Evolutionary conservation across 495 filamentous ascomycete genomes (phyloP).

Genomic region (Xanthoparmelia taractica): DNA sequence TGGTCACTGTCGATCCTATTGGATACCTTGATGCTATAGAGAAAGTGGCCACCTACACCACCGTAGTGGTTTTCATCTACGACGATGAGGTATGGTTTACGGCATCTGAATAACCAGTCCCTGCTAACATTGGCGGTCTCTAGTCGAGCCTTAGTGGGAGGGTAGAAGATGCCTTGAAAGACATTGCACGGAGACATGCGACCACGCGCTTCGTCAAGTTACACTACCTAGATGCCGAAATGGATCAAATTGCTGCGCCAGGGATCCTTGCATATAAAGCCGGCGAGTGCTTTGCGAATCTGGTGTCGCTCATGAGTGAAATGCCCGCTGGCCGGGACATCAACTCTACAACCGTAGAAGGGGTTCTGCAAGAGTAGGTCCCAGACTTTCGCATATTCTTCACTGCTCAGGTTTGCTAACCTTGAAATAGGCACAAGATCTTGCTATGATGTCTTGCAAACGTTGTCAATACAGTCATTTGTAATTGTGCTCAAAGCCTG

Average conservation of each 20-base stretch:
- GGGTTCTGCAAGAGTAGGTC: conserved; percentile 36
- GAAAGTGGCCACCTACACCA: conserved; percentile 68
- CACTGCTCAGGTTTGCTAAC: background rate
- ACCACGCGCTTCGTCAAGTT: conserved; percentile 82
- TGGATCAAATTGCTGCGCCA: conserved; percentile 81
- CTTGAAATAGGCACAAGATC: conserved; percentile 4
- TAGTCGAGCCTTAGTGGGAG: conserved; percentile 67
- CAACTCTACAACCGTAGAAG: conserved; percentile 52
- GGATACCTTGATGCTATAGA: conserved; percentile 95
- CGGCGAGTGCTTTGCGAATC: conserved; percentile 82
- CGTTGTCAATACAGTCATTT: background rate
- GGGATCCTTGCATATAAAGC: conserved; percentile 82
- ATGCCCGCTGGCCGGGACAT: conserved; percentile 62
- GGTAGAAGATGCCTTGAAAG: conserved; percentile 67
- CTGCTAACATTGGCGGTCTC: conserved; percentile 4
- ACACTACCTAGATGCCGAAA: conserved; percentile 88
- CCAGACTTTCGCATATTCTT: background rate
- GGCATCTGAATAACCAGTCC: background rate
- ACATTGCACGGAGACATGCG: conserved; percentile 60
- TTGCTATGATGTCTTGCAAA: conserved; percentile 4
- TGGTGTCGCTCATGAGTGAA: conserved; percentile 79
- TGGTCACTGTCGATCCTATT: conserved; percentile 78
- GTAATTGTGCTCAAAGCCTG: background rate
- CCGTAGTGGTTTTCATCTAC: conserved; percentile 93
- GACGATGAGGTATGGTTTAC: conserved; percentile 62